Conservation (phyloP, 345 rosid genomes). For the Camelina neglecta region DNA sequence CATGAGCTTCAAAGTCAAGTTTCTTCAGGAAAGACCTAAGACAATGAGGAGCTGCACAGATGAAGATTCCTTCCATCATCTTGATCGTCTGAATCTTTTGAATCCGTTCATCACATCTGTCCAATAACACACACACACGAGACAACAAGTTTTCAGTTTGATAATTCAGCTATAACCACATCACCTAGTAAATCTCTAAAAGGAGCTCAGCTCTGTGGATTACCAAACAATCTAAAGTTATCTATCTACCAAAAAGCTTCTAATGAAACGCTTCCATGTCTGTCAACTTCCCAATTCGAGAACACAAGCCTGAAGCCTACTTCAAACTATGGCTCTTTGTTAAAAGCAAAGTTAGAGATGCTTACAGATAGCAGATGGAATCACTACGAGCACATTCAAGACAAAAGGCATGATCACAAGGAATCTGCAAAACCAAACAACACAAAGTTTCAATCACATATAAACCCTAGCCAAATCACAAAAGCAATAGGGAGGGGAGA, state of each 20-base stretch:
- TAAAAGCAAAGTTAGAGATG: conserved; percentile 16
- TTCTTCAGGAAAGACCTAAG: conserved; percentile 88
- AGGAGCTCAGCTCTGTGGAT: not conserved
- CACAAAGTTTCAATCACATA: not conserved
- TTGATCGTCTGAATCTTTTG: conserved; percentile 96
- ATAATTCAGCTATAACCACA: not conserved
- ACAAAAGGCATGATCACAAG: conserved; percentile 95
- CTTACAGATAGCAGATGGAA: conserved; percentile 96
- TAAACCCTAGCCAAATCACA: not conserved
- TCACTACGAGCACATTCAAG: conserved; percentile 97
- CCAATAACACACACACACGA: not conserved
- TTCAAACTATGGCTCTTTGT: conserved; percentile 6
- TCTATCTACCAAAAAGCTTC: conserved; percentile 16
- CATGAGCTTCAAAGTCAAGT: conserved; percentile 79
- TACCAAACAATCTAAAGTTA: conserved; percentile 8
- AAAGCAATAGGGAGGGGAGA: not conserved
- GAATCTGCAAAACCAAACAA: conserved; percentile 67
- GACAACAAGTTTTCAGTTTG: not conserved
- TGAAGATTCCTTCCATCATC: conserved; percentile 95
- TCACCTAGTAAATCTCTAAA: not conserved
- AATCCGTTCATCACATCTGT: conserved; percentile 93
- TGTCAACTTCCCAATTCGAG: not conserved
- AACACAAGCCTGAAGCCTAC: conserved; percentile 21
- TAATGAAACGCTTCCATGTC: not conserved
- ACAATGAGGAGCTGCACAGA: conserved; percentile 99